Conservation (phyloP, 2,329 filamentous ascomycete species). For the Macrophomina pseudophaseolina region DNA sequence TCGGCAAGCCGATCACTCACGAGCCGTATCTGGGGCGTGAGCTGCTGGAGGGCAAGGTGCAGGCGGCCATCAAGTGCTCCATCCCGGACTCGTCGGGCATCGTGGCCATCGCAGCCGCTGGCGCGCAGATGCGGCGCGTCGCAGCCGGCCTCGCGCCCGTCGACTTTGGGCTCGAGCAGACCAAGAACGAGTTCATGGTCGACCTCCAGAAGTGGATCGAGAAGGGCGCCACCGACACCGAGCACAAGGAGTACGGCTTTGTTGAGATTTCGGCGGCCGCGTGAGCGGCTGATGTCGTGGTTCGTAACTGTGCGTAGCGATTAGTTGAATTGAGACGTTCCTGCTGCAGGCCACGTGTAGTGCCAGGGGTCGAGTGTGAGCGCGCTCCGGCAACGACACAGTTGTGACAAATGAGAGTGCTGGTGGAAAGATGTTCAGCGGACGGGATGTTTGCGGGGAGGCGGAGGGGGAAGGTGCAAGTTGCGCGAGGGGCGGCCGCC, state of each 20-base stretch:
- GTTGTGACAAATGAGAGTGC: too few relatives aligned
- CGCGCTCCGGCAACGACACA: too few relatives aligned
- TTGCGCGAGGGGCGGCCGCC: too few relatives aligned
- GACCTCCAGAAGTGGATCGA: constrained; percentile 53
- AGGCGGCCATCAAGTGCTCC: constrained; percentile 25
- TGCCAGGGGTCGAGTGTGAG: too few relatives aligned
- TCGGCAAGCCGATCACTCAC: constrained; percentile 59
- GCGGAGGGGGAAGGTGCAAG: too few relatives aligned
- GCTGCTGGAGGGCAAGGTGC: constrained; percentile 53
- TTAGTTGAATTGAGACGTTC: too few relatives aligned
- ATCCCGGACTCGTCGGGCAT: neutral
- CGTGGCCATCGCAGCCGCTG: neutral
- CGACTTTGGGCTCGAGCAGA: constrained; percentile 55
- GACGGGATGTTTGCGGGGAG: too few relatives aligned
- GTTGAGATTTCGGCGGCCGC: constrained; percentile 43
- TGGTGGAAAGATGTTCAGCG: too few relatives aligned
- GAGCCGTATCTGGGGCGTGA: constrained; percentile 55
- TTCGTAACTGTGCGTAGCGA: too few relatives aligned
- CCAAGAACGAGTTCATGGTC: constrained; percentile 54
- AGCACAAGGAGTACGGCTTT: constrained; percentile 50
- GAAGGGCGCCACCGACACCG: constrained; percentile 47
- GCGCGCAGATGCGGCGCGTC: constrained; percentile 14
- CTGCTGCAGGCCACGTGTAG: too few relatives aligned
- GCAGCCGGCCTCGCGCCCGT: constrained; percentile 57
- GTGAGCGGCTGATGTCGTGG: too few relatives aligned